Percentiles rank a stretch among this genome's conserved stretches.
Conservation (phyloP, 1,139 yeast genomes). For the Blastobotrys aristatus region DNA sequence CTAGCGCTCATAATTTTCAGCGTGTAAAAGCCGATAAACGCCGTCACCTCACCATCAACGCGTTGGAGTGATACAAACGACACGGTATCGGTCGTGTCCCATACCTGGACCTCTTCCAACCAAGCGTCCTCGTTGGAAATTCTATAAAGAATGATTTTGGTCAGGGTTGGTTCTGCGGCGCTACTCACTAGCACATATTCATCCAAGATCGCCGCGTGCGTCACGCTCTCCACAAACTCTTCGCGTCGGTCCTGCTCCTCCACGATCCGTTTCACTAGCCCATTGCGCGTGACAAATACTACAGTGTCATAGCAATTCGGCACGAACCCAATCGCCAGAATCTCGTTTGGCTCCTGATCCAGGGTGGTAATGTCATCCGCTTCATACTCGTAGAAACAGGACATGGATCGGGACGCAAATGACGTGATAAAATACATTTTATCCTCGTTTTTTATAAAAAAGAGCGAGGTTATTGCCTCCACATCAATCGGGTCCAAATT, state of each 20-base stretch:
- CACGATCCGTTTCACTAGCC: not conserved
- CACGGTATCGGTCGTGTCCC: not conserved
- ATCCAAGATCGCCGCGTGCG: not conserved
- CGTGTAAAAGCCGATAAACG: not conserved
- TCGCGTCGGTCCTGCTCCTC: not conserved
- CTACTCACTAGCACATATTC: not conserved
- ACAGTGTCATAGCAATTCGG: not conserved
- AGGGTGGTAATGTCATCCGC: not conserved
- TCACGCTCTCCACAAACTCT: not conserved
- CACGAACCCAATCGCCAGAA: not conserved
- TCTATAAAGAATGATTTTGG: not conserved
- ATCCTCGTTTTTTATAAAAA: not conserved
- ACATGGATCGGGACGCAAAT: not conserved
- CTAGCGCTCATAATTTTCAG: not conserved
- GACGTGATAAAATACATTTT: not conserved
- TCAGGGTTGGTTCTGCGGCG: not conserved
- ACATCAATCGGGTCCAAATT: not conserved
- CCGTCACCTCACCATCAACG: not conserved
- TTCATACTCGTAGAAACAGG: not conserved
- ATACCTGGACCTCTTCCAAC: not conserved
- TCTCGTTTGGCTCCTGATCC: not conserved
- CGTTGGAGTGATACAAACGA: not conserved
- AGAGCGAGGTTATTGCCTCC: not conserved
- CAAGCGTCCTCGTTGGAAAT: not conserved
- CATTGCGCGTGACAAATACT: not conserved